Evolutionary conservation across 2,329 filamentous ascomycete genomes (phyloP), one percentile per base, ranked within the genome.

Genomic region (Trichoderma citrinoviride): DNA sequence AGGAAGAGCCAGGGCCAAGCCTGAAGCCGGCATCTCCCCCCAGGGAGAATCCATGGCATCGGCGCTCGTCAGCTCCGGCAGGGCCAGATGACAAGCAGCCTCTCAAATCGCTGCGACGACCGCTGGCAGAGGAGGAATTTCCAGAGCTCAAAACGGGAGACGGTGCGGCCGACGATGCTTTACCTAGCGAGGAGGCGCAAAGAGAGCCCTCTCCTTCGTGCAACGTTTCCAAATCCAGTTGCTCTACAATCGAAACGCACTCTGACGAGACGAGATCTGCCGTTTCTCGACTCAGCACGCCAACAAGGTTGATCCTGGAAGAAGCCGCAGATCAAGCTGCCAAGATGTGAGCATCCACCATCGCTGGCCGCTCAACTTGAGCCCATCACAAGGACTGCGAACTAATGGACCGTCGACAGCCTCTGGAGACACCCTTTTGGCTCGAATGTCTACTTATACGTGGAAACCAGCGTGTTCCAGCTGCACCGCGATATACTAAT

Each of bases 401-500:
- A 37, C 57, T 61, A 7, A 61, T 33, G 1, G 8, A 37, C 10
- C 15, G 3, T 41, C 2, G 3, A 15, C 40, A 77, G 75, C 53
- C 70, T 76, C 50, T 77, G 75, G 74, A 67, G 65, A 27, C 68
- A 67, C 14, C 74, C 75, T 1, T 70, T 76, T 66, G 74, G 74
- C 14, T 71, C 76, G 17, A 76, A 77, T 66, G 70, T 77, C 50
- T 65, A 73, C 41, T 68, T 77, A 60, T 66, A 68, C 23, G 68
- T 70, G 15, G 71, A 70, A 17, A 62, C 49, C 3, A 64, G 67
- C 62, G 65, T 65, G 41, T 74, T 74, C 61, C 58, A 67, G 66
- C 68, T 76, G n/a, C 77, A 79, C 65, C 77, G 77, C 44, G 71
- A 74, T 43, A 71, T 79, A 55, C 66, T 79, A 25, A 66, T 68